Conservation (phyloP, 2,329 filamentous ascomycete genomes). For the Mariannaea sp. region DNA sequence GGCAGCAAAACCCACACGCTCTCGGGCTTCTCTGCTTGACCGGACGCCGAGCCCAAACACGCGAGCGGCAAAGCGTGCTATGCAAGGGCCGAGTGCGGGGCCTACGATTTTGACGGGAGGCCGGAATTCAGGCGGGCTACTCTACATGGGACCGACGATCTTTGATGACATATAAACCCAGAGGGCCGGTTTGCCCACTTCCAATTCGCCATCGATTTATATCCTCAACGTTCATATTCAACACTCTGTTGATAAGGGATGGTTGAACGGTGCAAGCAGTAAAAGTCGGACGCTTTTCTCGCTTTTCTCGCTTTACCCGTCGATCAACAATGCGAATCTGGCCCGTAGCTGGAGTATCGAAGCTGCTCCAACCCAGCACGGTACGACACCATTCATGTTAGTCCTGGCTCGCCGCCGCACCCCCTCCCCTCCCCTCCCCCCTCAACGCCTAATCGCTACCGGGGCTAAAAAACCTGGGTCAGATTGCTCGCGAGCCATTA, state of each 20-base stretch:
- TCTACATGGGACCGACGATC: too few species aligned
- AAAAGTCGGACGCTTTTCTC: conserved; percentile 1
- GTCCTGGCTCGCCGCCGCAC: conserved; percentile 28
- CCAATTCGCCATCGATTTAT: neutral
- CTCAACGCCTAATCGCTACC: conserved; percentile 20
- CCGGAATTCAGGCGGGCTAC: too few species aligned
- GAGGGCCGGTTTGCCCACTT: too few species aligned
- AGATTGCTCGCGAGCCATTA: conserved; percentile 19
- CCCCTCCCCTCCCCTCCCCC: too few species aligned
- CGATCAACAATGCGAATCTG: conserved; percentile 15
- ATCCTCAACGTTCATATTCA: too few species aligned
- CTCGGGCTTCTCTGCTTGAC: too few species aligned
- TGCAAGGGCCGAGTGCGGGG: too few species aligned
- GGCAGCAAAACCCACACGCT: too few species aligned
- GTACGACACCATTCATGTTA: conserved; percentile 28
- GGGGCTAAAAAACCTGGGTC: conserved; percentile 31
- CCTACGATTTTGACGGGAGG: too few species aligned
- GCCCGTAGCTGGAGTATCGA: conserved; percentile 4
- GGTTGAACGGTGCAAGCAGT: conserved; percentile 6
- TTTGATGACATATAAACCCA: too few species aligned
- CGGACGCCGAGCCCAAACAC: too few species aligned
- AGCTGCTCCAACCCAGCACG: conserved; percentile 13
- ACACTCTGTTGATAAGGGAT: neutral
- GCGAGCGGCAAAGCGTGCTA: too few species aligned
- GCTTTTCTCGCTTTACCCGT: neutral